Evolutionary conservation across 2,329 filamentous ascomycete species (phyloP).

Genomic region (Phyllosticta ampelicida): DNA sequence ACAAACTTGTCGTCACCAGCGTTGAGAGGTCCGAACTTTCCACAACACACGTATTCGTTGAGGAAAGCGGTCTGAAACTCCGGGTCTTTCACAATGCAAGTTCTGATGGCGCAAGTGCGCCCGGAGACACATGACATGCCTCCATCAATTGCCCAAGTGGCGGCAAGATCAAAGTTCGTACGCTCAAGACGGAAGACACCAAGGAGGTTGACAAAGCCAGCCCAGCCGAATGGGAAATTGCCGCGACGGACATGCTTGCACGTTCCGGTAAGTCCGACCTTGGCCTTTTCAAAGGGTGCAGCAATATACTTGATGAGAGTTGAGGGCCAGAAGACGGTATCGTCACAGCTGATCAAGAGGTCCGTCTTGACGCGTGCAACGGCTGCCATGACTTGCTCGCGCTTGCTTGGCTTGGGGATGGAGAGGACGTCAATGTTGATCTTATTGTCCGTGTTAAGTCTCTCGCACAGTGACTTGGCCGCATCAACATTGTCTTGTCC

Average conservation of each 20-base stretch:
- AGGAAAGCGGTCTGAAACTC: slow-evolving; percentile 16
- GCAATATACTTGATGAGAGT: slow-evolving; percentile 35
- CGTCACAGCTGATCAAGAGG: slow-evolving; percentile 39
- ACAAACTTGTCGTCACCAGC: slow-evolving; percentile 35
- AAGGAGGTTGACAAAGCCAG: slow-evolving; percentile 17
- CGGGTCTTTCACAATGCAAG: slow-evolving; percentile 15
- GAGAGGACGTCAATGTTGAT: slow-evolving; percentile 15
- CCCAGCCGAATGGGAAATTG: not conserved
- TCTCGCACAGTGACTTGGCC: slow-evolving; percentile 13
- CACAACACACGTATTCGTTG: slow-evolving; percentile 16
- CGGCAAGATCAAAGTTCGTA: slow-evolving; percentile 24
- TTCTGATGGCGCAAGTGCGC: slow-evolving; percentile 19
- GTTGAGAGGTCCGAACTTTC: slow-evolving; percentile 11
- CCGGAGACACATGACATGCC: slow-evolving; percentile 25
- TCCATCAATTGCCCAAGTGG: slow-evolving; percentile 22
- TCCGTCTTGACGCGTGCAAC: slow-evolving; percentile 20
- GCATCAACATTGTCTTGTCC: slow-evolving; percentile 19
- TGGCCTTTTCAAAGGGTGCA: slow-evolving; percentile 21
- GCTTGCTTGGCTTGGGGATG: slow-evolving; percentile 33
- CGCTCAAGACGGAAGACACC: slow-evolving; percentile 21
- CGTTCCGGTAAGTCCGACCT: slow-evolving; percentile 12
- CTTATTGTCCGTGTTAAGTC: not conserved
- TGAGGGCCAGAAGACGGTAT: slow-evolving; percentile 43
- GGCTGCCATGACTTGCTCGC: slow-evolving; percentile 36
- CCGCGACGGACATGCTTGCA: slow-evolving; percentile 4